A percentile compares a stretch with the other conserved stretches of the same genome.
Evolutionary conservation across 2,329 filamentous ascomycete genomes (phyloP).

Genomic region (Xylaria sp.): DNA sequence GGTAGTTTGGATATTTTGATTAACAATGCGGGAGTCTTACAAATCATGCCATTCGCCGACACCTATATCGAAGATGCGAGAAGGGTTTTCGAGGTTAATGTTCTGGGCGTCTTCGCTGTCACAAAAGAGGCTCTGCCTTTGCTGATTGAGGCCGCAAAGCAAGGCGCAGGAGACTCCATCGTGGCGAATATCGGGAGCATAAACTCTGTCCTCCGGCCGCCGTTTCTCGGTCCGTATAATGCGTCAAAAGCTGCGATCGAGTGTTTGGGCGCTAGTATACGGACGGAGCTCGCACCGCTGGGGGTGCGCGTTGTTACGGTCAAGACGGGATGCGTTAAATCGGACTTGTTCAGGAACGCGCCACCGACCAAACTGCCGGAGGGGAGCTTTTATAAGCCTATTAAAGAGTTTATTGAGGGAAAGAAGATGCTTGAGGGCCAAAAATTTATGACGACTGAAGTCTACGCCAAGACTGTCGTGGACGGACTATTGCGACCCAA

Average conservation of each 20-base stretch:
- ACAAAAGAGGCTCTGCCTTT: constrained; percentile 49
- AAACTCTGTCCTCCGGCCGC: constrained; percentile 39
- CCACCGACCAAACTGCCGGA: constrained; percentile 38
- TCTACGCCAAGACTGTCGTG: constrained; percentile 41
- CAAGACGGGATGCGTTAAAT: constrained; percentile 42
- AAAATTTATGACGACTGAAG: constrained; percentile 33
- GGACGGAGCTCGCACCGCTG: constrained; percentile 43
- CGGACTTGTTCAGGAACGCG: constrained; percentile 40
- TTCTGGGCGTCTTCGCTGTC: constrained; percentile 43
- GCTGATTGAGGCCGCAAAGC: constrained; percentile 21
- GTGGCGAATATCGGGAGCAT: constrained; percentile 44
- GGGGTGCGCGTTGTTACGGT: constrained; percentile 44
- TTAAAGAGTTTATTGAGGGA: constrained; percentile 38
- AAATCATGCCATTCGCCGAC: constrained; percentile 44
- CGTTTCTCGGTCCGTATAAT: constrained; percentile 43
- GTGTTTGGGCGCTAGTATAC: constrained; percentile 37
- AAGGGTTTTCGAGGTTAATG: constrained; percentile 44
- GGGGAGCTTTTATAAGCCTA: constrained; percentile 41
- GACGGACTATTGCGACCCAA: constrained; percentile 34
- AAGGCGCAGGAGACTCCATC: constrained; percentile 27
- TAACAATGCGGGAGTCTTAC: constrained; percentile 44
- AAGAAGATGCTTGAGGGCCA: constrained; percentile 37
- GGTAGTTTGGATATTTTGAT: constrained; percentile 44
- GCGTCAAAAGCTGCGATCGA: constrained; percentile 47
- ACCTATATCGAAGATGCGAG: constrained; percentile 37